A percentile compares a stretch with the other conserved stretches of the same genome.
phyloP scores from a whole-genome alignment of 2,329 filamentous ascomycete species.

The Calonectria multiphialidica region DNA sequence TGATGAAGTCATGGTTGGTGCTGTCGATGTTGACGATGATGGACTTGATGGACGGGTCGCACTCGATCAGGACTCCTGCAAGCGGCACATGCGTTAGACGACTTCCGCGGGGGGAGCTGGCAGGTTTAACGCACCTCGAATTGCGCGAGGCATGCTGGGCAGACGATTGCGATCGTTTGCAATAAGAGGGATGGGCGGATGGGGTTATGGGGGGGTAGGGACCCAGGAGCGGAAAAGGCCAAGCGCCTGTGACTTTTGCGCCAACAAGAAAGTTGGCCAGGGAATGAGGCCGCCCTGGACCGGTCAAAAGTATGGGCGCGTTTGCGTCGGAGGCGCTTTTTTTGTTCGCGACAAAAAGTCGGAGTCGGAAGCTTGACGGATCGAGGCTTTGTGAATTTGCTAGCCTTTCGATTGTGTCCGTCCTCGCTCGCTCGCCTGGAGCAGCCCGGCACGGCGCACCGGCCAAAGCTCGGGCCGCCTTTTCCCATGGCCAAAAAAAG shows the following conservation, averaged over 20 bases:
- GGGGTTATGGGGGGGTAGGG: no score
- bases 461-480: slow-evolving; percentile 20
- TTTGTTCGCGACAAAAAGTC: slow-evolving; percentile 1
- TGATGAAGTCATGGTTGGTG: slow-evolving; percentile 78
- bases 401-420: background rate
- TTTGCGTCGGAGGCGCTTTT: slow-evolving; percentile 5
- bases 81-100: slow-evolving; percentile 4
- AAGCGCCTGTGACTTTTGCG: background rate
- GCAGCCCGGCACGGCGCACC: slow-evolving; percentile 11
- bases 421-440: no score
- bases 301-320: slow-evolving; percentile 9
- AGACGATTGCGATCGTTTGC: background rate
- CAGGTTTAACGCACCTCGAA: slow-evolving; percentile 59
- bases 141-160: slow-evolving; percentile 66
- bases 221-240: background rate
- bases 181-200: background rate
- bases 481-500: background rate
- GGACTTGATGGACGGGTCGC: slow-evolving; percentile 88
- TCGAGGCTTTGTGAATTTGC: background rate
- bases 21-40: slow-evolving; percentile 84
- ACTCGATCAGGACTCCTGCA: slow-evolving; percentile 80
- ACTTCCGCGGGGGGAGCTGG: background rate
- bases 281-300: background rate
- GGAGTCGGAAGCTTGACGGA: background rate
- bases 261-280: background rate